Conservation (phyloP, 2,329 filamentous ascomycete species). For the Pseudocercospora vitis region DNA sequence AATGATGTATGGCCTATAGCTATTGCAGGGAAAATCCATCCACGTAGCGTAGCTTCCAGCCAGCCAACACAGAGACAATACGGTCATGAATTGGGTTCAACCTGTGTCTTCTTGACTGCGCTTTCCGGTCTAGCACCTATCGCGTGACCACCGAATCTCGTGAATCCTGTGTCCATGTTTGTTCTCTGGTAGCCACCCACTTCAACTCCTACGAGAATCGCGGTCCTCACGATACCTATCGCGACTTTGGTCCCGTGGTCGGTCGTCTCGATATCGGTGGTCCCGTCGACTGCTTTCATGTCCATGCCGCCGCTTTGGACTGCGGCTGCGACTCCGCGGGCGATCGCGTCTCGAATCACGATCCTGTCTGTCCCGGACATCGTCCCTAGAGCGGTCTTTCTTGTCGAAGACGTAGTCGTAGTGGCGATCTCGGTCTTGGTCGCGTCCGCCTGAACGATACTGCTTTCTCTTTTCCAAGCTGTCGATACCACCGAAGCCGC, state of each 20-base stretch:
- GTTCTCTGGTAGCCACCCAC: too few species aligned
- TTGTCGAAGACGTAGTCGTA: slow-evolving; percentile 84
- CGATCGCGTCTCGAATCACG: slow-evolving; percentile 19
- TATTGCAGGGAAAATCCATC: too few species aligned
- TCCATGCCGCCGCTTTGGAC: slow-evolving; percentile 31
- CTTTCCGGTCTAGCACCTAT: too few species aligned
- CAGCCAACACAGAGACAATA: too few species aligned
- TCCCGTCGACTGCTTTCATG: slow-evolving; percentile 23
- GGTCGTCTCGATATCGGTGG: slow-evolving; percentile 22
- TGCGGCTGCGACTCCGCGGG: slow-evolving; percentile 35
- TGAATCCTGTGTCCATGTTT: too few species aligned
- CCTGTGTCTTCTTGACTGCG: too few species aligned
- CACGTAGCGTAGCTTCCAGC: too few species aligned
- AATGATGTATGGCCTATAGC: too few species aligned
- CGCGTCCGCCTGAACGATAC: slow-evolving; percentile 66
- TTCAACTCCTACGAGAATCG: slow-evolving; percentile 1
- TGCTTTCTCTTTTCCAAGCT: slow-evolving; percentile 87
- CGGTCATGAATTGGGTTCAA: too few species aligned
- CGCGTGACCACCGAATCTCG: too few species aligned
- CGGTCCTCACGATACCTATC: slow-evolving; percentile 19
- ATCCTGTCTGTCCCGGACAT: slow-evolving; percentile 18
- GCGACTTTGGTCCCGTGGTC: slow-evolving; percentile 19
- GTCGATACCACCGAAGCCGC: slow-evolving; percentile 88
- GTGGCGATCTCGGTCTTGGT: slow-evolving; percentile 45
- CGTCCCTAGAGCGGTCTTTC: slow-evolving; percentile 41